A percentile compares a stretch with the other conserved stretches of the same genome.
These are phyloP conservation scores for Hibiscus tridactylites DNA, from an alignment of 345 rosid genomes.

Conservation along the genomic window DNA sequence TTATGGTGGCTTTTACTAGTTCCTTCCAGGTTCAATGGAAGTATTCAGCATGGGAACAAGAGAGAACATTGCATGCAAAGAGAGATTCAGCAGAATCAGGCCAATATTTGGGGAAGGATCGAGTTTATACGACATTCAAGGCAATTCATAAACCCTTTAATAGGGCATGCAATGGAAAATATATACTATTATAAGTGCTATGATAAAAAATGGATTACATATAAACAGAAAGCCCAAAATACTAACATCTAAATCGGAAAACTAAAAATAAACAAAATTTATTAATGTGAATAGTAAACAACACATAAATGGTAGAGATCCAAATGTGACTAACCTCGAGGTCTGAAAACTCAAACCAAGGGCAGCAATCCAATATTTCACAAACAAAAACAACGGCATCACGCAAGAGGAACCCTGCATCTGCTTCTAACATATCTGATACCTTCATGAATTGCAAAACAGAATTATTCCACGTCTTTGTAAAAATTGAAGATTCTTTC, in stretches of 20 bases:
- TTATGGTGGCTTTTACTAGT: not conserved
- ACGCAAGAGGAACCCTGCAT: slow-evolving; percentile 98
- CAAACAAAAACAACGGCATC: slow-evolving; percentile 98
- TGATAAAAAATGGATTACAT: not conserved
- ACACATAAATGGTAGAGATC: not conserved
- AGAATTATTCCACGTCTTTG: slow-evolving; percentile 99
- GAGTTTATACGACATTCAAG: not conserved
- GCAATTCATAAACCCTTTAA: not conserved
- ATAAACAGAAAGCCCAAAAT: not conserved
- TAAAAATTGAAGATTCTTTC: slow-evolving; percentile 99
- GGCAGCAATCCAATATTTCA: slow-evolving; percentile 62
- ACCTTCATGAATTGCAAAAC: slow-evolving; percentile 99
- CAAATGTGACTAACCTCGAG: slow-evolving; percentile 63
- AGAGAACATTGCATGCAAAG: not conserved
- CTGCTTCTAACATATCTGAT: slow-evolving; percentile 65
- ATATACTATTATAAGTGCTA: too few species aligned
- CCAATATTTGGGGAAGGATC: not conserved
- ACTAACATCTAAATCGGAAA: slow-evolving; percentile 60
- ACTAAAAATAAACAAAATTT: slow-evolving; percentile 28
- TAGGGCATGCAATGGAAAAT: slow-evolving; percentile 8
- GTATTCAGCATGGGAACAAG: slow-evolving; percentile 49
- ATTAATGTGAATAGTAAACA: not conserved
- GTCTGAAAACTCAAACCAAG: slow-evolving; percentile 96
- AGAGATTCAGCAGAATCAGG: not conserved
- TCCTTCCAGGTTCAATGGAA: slow-evolving; percentile 21